Base-by-base conservation (phyloP, 805 yeast species). In the Suhomyces emberorum region DNA sequence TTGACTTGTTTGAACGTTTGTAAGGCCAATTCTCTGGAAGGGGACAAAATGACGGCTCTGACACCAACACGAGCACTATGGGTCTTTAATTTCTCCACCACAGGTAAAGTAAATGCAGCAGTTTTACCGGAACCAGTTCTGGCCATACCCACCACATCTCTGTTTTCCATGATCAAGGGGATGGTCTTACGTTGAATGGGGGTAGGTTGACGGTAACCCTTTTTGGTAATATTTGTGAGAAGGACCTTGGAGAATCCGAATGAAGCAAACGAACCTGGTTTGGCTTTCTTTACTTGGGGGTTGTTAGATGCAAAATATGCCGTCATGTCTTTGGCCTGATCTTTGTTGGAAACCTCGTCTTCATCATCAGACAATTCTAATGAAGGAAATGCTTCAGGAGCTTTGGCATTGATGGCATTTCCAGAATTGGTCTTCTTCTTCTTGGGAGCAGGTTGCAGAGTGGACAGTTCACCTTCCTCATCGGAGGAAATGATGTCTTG, bases 101-200 rank as follows among this genome's bases (percentile, higher is more conserved):
- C 72, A 3, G 99, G 99, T 37, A 93, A 65, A 15, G 87, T 76
- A 57, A 93, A 93, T 1, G 98, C 98, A 7, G 98, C 98, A 0
- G 99, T 93, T 57, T 93, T 93, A 72, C 99, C 99, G 17, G 96
- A 86, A 52, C 99, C 99, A 0, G 99, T 93, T 55, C 99, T 76
- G 11, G 99, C 99, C 99, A 93, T 93, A 56, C 97, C 99, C 11
- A 93, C 98, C 28, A 93, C 95, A 63, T 93, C 98, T 54, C 95
- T 74, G 37, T 79, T 83, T 31, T 84, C 87, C 67, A 93, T 68
- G 41, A 93, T 81, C 37, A 88, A 69, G 0, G 98, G 98, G 40
- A 93, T 86, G 3, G 98, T 83, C 57, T 91, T 93, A 46, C 98
- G 74, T 65, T 93, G 99, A 59, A 93, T 93, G 1, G 99, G 99